phyloP scores from a whole-genome alignment of 2,329 filamentous ascomycete genomes.

The Escovopsis sp. region DNA sequence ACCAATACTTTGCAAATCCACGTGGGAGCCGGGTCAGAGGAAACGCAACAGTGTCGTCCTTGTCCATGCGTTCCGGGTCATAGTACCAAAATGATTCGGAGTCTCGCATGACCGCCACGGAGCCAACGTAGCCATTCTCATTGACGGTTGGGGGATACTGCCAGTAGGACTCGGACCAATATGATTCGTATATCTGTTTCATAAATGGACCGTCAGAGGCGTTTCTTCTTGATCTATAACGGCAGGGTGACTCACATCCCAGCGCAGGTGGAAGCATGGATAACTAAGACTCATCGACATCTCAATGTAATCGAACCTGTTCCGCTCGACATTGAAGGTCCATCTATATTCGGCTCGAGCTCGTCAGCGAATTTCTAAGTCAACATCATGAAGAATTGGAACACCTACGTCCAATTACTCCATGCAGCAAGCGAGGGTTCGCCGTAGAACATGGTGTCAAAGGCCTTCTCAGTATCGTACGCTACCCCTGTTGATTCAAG shows the following conservation, averaged over 20 bases:
- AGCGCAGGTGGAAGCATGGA: slow-evolving; percentile 20
- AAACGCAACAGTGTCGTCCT: slow-evolving; percentile 24
- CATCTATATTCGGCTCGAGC: slow-evolving; percentile 11
- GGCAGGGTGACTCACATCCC: slow-evolving; percentile 16
- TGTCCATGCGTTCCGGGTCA: slow-evolving; percentile 20
- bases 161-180: slow-evolving; percentile 26
- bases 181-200: slow-evolving; percentile 22
- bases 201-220: background rate
- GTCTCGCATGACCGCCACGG: slow-evolving; percentile 24
- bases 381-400: too few species aligned
- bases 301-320: slow-evolving; percentile 17
- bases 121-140: slow-evolving; percentile 26
- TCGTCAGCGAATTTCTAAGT: background rate
- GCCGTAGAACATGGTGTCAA: slow-evolving; percentile 21
- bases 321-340: slow-evolving; percentile 17
- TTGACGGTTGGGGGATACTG: slow-evolving; percentile 25
- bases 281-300: slow-evolving; percentile 16
- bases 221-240: background rate
- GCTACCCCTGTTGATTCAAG: slow-evolving; percentile 15
- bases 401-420: slow-evolving; percentile 12
- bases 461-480: slow-evolving; percentile 24
- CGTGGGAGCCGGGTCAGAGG: slow-evolving; percentile 21
- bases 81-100: slow-evolving; percentile 19
- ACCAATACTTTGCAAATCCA: slow-evolving; percentile 22
- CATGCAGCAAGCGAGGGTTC: slow-evolving; percentile 13